Conservation (phyloP, 305 asterid genomes). For the Fraxinus angustifolia region DNA sequence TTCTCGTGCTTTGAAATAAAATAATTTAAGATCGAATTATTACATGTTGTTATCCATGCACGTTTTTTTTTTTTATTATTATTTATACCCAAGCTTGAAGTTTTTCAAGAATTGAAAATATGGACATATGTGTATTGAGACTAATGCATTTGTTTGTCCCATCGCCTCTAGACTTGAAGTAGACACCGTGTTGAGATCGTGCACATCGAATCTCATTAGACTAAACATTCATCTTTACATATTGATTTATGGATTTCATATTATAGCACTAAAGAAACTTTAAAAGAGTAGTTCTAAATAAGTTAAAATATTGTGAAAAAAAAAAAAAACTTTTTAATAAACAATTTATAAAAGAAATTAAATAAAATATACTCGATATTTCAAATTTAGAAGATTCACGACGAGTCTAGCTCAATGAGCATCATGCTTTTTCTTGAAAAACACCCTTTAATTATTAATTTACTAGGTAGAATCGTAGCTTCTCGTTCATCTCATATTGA, state of each 20-base stretch:
- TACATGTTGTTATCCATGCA: not conserved
- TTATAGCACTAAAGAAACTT: not conserved
- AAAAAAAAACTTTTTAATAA: not conserved
- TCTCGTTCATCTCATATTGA: not conserved
- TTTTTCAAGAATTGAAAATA: too few relatives aligned
- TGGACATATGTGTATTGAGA: not conserved
- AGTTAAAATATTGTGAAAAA: not conserved
- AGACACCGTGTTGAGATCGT: not conserved
- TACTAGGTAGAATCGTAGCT: not conserved
- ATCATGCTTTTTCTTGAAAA: not conserved
- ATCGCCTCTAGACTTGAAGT: not conserved
- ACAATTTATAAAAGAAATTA: not conserved
- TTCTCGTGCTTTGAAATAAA: not conserved
- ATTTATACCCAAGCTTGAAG: not conserved
- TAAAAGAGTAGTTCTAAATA: not conserved
- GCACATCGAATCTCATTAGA: not conserved
- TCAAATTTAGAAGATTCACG: not conserved
- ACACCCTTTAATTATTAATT: not conserved
- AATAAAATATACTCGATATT: not conserved
- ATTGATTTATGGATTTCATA: not conserved
- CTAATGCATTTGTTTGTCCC: not conserved
- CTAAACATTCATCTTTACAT: not conserved
- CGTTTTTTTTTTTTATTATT: too few relatives aligned
- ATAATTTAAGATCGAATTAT: not conserved
- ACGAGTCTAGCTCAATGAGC: not conserved